These are phyloP conservation scores for Ceratobasidium sp. DNA, from an alignment of 1,284 basidiomycete genomes.

Conservation along the genomic window DNA sequence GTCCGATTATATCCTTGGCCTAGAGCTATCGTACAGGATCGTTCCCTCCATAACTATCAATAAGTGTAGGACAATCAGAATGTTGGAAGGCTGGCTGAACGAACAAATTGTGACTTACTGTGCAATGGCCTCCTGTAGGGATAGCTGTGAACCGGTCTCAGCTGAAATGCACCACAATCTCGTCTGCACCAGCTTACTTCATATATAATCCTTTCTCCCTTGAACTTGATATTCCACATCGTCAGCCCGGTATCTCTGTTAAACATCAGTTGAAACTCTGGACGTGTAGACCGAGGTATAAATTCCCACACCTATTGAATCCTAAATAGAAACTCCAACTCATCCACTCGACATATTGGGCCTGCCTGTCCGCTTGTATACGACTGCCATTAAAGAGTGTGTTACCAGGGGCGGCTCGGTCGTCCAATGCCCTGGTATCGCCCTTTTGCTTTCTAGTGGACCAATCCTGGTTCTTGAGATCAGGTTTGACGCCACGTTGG, in stretches of 20 bases:
- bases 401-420: slow-evolving; percentile 65
- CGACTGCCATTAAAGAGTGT: slow-evolving; percentile 65
- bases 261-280: neutral
- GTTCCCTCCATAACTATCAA: slow-evolving; percentile 57
- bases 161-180: slow-evolving; percentile 7
- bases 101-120: slow-evolving; percentile 12
- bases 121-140: slow-evolving; percentile 47
- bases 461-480: slow-evolving; percentile 53
- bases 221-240: slow-evolving; percentile 70
- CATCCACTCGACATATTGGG: slow-evolving; percentile 69
- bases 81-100: neutral
- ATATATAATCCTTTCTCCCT: slow-evolving; percentile 67
- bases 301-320: slow-evolving; percentile 63
- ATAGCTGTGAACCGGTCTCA: slow-evolving; percentile 50
- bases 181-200: slow-evolving; percentile 52
- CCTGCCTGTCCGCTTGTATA: slow-evolving; percentile 60
- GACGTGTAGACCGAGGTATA: neutral
- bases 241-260: slow-evolving; percentile 53
- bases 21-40: slow-evolving; percentile 54
- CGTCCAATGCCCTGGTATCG: slow-evolving; percentile 59
- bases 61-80: neutral
- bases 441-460: slow-evolving; percentile 55
- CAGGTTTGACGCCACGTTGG: slow-evolving; percentile 51
- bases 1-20: neutral
- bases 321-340: slow-evolving; percentile 66